These are phyloP conservation scores for Chlorella ohadii DNA, from an alignment of 139 green algal species.

Conservation along the genomic window DNA sequence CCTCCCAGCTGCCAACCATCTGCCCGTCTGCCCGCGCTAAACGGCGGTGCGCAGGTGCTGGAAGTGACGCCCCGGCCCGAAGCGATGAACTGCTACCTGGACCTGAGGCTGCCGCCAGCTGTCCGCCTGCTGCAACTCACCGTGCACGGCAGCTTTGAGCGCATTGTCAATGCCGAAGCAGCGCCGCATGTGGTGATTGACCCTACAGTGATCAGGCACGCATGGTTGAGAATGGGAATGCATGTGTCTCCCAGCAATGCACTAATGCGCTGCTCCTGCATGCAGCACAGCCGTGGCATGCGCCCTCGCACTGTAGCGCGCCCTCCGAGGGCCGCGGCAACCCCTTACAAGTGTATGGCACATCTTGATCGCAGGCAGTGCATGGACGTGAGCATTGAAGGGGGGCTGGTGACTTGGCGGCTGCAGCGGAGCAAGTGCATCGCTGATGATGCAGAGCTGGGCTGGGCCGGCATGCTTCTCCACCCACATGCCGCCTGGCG, in stretches of 20 bases:
- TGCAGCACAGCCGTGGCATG: no score
- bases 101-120: neutral
- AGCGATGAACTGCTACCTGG: neutral
- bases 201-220: neutral
- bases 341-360: no score
- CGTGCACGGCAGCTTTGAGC: neutral
- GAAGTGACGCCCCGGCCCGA: neutral
- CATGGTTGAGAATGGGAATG: neutral
- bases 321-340: no score
- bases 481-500: neutral
- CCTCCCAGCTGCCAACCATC: no score
- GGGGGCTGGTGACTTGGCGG: neutral
- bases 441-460: no score
- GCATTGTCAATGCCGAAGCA: neutral
- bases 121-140: neutral
- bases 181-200: neutral
- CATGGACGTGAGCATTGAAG: neutral
- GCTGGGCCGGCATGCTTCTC: neutral
- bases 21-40: no score
- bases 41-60: no score
- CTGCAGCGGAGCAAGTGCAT: neutral
- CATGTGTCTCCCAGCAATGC: no score
- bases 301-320: no score
- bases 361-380: constrained; percentile 7
- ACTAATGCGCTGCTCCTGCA: no score